These are phyloP conservation scores for Rhytidhysteron rufulum DNA, from an alignment of 2,329 filamentous ascomycete species.

Conservation along the genomic window DNA sequence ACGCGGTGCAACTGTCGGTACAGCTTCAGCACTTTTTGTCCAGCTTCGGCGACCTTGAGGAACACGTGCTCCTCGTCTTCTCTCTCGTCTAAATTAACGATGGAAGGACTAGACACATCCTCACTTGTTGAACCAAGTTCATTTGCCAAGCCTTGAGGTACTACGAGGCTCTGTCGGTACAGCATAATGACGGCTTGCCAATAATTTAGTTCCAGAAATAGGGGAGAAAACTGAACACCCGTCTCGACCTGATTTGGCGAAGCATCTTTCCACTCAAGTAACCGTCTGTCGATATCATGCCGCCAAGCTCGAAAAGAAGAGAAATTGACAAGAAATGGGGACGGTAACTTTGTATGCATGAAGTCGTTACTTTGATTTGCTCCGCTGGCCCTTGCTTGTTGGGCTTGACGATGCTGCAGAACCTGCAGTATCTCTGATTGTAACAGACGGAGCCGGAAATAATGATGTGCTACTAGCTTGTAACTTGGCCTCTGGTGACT, in stretches of 20 bases:
- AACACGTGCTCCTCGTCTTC: slow-evolving; percentile 91
- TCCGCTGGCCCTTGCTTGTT: slow-evolving; percentile 65
- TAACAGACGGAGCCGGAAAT: slow-evolving; percentile 80
- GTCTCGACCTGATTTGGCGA: slow-evolving; percentile 75
- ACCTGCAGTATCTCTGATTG: slow-evolving; percentile 96
- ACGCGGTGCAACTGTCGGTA: slow-evolving; percentile 86
- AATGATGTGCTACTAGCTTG: slow-evolving; percentile 87
- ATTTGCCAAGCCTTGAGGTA: slow-evolving; percentile 77
- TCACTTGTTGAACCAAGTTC: slow-evolving; percentile 62
- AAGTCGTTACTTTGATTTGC: slow-evolving; percentile 64
- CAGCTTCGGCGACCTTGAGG: slow-evolving; percentile 90
- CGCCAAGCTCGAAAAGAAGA: slow-evolving; percentile 86
- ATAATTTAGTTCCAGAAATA: slow-evolving; percentile 93
- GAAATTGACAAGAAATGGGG: slow-evolving; percentile 79
- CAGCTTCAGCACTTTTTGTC: slow-evolving; percentile 84
- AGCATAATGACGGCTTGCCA: slow-evolving; percentile 97
- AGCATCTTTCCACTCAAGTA: slow-evolving; percentile 82
- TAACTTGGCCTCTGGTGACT: slow-evolving; percentile 69
- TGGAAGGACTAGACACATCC: slow-evolving; percentile 57
- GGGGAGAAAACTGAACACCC: slow-evolving; percentile 81
- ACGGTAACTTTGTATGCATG: slow-evolving; percentile 75
- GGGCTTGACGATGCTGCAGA: slow-evolving; percentile 84
- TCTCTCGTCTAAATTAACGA: slow-evolving; percentile 61
- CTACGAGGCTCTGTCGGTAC: slow-evolving; percentile 83
- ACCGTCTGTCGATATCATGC: slow-evolving; percentile 75